Percentiles rank a stretch among this genome's conserved stretches.
Conservation (phyloP, 192 early-diverging fungal species). For the Powellomyces hirtus region DNA sequence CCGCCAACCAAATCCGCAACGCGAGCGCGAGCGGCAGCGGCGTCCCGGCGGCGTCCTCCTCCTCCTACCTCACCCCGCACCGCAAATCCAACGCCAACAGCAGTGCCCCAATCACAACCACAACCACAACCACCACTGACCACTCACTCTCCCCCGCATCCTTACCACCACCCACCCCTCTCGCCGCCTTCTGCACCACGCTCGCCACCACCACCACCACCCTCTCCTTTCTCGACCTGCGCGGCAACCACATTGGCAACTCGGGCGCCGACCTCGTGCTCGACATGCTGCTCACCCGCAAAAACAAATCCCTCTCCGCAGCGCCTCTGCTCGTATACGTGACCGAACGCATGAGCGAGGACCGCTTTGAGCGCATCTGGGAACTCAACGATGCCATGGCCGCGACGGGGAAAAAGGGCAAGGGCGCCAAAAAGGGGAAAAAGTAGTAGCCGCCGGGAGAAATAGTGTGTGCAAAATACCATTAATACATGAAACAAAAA, state of each 20-base stretch:
- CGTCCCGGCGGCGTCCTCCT: neutral
- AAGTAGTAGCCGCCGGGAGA: neutral
- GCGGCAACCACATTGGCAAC: constrained; percentile 38
- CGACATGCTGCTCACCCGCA: constrained; percentile 40
- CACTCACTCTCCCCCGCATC: constrained; percentile 4
- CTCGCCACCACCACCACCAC: constrained; percentile 26
- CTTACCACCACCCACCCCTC: constrained; percentile 7
- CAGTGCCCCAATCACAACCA: neutral
- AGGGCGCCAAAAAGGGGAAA: constrained; percentile 30
- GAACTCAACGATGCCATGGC: constrained; percentile 44
- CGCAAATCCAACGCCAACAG: neutral
- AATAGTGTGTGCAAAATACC: too few species aligned
- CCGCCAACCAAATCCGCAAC: constrained; percentile 42
- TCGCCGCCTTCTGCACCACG: constrained; percentile 27
- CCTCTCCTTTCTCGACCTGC: constrained; percentile 32
- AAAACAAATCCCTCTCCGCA: constrained; percentile 13
- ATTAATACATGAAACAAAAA: too few species aligned
- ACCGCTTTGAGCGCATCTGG: constrained; percentile 39
- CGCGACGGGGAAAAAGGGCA: constrained; percentile 34
- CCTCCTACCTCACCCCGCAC: neutral
- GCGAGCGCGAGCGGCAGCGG: neutral
- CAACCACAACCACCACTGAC: neutral
- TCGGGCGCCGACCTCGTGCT: constrained; percentile 29
- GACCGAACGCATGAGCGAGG: constrained; percentile 40
- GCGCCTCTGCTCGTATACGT: constrained; percentile 32